These are phyloP conservation scores for Tuctoria greenei DNA, from an alignment of 176 grass and related monocot genomes.

Conservation along the genomic window DNA sequence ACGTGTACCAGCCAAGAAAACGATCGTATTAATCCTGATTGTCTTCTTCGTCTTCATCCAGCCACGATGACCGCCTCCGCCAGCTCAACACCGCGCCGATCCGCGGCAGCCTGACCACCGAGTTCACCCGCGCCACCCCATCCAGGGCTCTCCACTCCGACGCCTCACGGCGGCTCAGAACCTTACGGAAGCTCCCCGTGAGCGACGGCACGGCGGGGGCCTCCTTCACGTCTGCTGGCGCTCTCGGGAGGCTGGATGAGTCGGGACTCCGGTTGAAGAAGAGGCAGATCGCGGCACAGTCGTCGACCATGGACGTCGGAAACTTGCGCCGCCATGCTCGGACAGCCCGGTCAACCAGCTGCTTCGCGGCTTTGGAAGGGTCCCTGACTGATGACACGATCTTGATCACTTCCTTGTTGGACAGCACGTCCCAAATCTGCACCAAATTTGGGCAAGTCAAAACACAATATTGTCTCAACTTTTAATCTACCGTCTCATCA, in stretches of 20 bases:
- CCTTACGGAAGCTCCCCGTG: constrained; percentile 56
- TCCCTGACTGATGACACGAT: constrained; percentile 52
- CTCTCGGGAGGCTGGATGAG: neutral
- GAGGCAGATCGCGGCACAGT: constrained; percentile 73
- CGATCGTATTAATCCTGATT: too few species aligned
- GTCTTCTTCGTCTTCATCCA: constrained; percentile 50
- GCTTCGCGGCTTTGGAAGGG: constrained; percentile 56
- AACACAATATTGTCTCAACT: too few species aligned
- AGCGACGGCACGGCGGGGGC: neutral
- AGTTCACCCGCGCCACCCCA: constrained; percentile 61
- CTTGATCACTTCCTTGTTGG: constrained; percentile 72
- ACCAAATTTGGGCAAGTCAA: neutral
- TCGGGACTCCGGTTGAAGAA: constrained; percentile 47
- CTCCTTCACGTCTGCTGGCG: neutral
- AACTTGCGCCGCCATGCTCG: constrained; percentile 64
- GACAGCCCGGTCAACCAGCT: constrained; percentile 57
- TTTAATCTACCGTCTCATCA: neutral
- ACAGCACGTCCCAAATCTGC: constrained; percentile 89
- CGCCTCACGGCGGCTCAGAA: neutral
- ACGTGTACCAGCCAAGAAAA: too few species aligned
- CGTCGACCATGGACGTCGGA: constrained; percentile 75
- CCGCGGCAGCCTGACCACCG: constrained; percentile 59
- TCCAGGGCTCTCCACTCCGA: constrained; percentile 56
- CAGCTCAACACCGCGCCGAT: constrained; percentile 51
- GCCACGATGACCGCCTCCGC: constrained; percentile 43